These are phyloP conservation scores for Alternaria hordeiaustralica DNA, from an alignment of 2,329 filamentous ascomycete species.

Conservation along the genomic window DNA sequence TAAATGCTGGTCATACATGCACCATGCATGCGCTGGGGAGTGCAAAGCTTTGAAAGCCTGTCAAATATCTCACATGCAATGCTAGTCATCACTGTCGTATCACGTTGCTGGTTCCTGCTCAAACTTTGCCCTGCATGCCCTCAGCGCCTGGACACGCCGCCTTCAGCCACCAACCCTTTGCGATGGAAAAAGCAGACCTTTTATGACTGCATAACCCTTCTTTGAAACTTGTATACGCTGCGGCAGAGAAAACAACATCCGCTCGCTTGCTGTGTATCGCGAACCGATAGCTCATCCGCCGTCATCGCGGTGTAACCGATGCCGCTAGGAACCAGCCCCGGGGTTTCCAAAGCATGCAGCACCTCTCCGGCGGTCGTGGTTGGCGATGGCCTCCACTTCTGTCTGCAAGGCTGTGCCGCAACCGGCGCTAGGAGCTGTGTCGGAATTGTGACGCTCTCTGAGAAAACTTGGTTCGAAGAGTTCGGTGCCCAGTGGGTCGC, in stretches of 20 bases:
- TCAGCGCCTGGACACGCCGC: neutral
- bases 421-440: conserved; percentile 25
- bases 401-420: conserved; percentile 29
- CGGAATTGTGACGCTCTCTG: conserved; percentile 3
- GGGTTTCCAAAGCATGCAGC: conserved; percentile 9
- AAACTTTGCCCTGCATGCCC: neutral
- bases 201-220: neutral
- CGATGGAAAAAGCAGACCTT: neutral
- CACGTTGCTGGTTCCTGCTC: conserved; percentile 4
- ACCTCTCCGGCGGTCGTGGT: conserved; percentile 4
- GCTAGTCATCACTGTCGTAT: conserved; percentile 2
- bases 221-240: neutral
- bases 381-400: neutral
- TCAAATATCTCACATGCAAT: neutral
- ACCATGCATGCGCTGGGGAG: neutral
- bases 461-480: neutral
- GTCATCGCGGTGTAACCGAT: conserved; percentile 19
- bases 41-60: conserved; percentile 3
- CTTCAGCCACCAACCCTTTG: neutral
- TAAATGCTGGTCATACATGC: neutral
- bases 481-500: conserved; percentile 3
- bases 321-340: neutral
- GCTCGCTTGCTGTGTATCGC: neutral
- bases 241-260: conserved; percentile 6
- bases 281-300: conserved; percentile 5